Evolutionary conservation across 306 rosid genomes (phyloP), one percentile per base, ranked within the genome.

Genomic region (Senna siamea): DNA sequence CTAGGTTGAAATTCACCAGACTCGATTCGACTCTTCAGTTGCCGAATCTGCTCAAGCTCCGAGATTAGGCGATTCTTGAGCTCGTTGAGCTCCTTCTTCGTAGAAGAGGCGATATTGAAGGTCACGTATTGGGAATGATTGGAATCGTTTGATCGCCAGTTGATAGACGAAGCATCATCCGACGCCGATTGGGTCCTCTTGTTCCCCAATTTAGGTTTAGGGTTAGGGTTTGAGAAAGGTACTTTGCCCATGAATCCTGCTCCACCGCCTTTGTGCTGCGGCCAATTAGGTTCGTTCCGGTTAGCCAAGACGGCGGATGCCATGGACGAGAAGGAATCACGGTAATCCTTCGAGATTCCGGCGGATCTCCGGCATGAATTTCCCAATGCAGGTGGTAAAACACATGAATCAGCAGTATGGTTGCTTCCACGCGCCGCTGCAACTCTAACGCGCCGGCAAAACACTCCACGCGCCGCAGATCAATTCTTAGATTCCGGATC

Each of bases 161-260:
- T 89, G 81, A 95, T 90, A 41, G 90, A 95, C 17, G 96, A 95
- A 15, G 96, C 96, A 0, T 92, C 96, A 41, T 95, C 98, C 0
- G 91, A 85, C 14, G 96, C 85, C 23, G 98, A 79, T 70, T 90
- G 98, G 28, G 84, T 85, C 71, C 85, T 87, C 74, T 81, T 84
- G 74, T 79, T 81, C 9, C 69, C 81, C 40, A 78, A 67, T 68
- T 90, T 90, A 78, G 86, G 85, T 77, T 83, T 85, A 76, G 87
- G 73, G 87, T 88, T 88, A 57, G 90, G 79, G 73, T 80, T 72
- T 23, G 68, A 30, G 19, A 50, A 79, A 44, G 84, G 54, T 74
- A 78, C 84, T 88, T 90, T 92, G n/a, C 90, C 96, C 99, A 92
- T 92, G 80, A 84, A 92, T 86, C 86, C 89, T 19, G 88, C 88